phyloP scores from a whole-genome alignment of 768 basidiomycete species.

The Rhodotorula graminis region DNA sequence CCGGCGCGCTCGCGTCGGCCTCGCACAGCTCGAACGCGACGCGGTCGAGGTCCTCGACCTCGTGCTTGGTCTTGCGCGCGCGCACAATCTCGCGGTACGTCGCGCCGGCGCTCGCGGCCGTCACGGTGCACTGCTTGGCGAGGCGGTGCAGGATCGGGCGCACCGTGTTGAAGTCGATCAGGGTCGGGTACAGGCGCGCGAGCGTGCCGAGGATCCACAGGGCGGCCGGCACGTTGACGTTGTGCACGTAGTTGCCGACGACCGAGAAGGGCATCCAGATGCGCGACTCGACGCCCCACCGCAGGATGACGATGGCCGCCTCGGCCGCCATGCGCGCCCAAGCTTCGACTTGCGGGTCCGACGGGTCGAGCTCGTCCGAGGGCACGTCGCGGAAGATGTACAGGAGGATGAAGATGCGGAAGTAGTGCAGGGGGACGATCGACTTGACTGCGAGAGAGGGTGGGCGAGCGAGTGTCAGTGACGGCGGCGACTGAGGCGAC shows the following conservation, averaged over 20 bases:
- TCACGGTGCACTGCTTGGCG: conserved; percentile 29
- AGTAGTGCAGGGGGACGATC: conserved; percentile 29
- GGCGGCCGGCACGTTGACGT: conserved; percentile 29
- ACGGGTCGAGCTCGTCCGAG: conserved; percentile 1
- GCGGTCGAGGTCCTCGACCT: conserved; percentile 32
- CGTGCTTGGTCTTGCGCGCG: conserved; percentile 22
- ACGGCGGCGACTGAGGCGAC: background rate
- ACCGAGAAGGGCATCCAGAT: conserved; percentile 38
- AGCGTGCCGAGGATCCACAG: conserved; percentile 4
- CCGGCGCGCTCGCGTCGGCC: background rate
- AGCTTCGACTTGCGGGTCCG: conserved; percentile 15
- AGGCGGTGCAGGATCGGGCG: conserved; percentile 37
- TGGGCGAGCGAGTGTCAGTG: background rate
- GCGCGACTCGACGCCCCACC: conserved; percentile 33
- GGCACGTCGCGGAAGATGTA: conserved; percentile 32
- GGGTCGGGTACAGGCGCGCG: conserved; percentile 26
- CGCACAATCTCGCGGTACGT: conserved; percentile 24
- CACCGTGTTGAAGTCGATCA: conserved; percentile 10
- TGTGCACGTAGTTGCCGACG: conserved; percentile 25
- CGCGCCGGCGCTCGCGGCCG: conserved; percentile 9
- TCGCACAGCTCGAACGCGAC: conserved; percentile 29
- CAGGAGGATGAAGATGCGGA: conserved; percentile 12
- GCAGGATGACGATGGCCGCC: conserved; percentile 25
- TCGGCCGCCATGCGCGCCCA: conserved; percentile 24
- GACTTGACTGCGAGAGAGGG: conserved; percentile 28